A percentile compares a stretch with the other conserved stretches of the same genome.
These are phyloP conservation scores for Cryphonectria radicalis DNA, from an alignment of 2,329 filamentous ascomycete species.

Conservation along the genomic window DNA sequence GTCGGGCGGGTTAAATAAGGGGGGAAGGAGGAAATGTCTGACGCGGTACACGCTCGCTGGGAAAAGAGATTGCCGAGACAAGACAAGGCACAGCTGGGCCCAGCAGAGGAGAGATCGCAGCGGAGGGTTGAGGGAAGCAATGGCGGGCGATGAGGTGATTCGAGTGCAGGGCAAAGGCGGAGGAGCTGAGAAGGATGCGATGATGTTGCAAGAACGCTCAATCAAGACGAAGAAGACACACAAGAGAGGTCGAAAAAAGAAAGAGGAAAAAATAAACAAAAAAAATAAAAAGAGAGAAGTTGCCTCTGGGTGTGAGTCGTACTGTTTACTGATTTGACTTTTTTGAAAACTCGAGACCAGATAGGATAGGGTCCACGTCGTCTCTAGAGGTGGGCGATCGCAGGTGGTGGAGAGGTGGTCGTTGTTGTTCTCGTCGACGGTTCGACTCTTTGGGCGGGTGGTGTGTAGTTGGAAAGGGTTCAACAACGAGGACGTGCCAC, in stretches of 20 bases:
- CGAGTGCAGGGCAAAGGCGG: not conserved
- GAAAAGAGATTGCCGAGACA: conserved; percentile 23
- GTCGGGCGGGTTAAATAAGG: conserved; percentile 8
- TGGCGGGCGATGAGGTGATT: conserved; percentile 6
- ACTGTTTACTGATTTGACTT: conserved; percentile 33
- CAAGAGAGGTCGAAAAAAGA: conserved; percentile 31
- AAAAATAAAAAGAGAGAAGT: conserved; percentile 28
- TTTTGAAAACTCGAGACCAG: conserved; percentile 1
- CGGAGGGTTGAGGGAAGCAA: conserved; percentile 13
- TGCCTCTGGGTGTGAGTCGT: conserved; percentile 26
- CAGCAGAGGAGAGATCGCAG: conserved; percentile 21
- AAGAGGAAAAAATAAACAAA: conserved; percentile 24
- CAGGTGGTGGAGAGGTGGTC: conserved; percentile 30
- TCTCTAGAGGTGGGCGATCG: not conserved
- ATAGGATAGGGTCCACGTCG: not conserved
- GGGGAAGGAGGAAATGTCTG: conserved; percentile 13
- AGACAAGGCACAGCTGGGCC: conserved; percentile 22
- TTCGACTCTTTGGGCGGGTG: not conserved
- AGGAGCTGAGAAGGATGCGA: conserved; percentile 21
- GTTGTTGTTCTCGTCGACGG: conserved; percentile 23
- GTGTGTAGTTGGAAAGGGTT: conserved; percentile 3
- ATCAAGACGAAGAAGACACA: conserved; percentile 26
- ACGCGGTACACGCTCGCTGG: conserved; percentile 25
- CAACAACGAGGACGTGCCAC: conserved; percentile 20
- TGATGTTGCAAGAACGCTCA: conserved; percentile 28